phyloP scores from a whole-genome alignment of 306 rosid genomes.

The Prunus persica region Prunus_persica_NCBIv2 NC_034015.1:8463501-8464000 shows the following conservation, averaged over 20 bases:
- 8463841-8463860: slow-evolving; percentile 37
- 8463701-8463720: not conserved
- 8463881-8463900: slow-evolving; percentile 53
- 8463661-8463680: slow-evolving; percentile 45
- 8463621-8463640: slow-evolving; percentile 43
- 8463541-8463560: not conserved
- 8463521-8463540: slow-evolving; percentile 24
- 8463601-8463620: slow-evolving; percentile 2
- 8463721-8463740: not conserved
- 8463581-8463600: not conserved
- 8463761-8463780: slow-evolving; percentile 43
- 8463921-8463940: slow-evolving; percentile 58
- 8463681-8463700: not conserved
- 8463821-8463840: slow-evolving; percentile 43
- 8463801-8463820: slow-evolving; percentile 45
- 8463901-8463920: slow-evolving; percentile 39
- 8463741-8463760: slow-evolving; percentile 28
- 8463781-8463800: slow-evolving; percentile 36
- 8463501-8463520: not conserved
- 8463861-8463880: slow-evolving; percentile 47
- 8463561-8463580: not conserved
- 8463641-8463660: slow-evolving; percentile 61
- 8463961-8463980: slow-evolving; percentile 12
- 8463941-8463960: slow-evolving; percentile 47
- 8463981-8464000: slow-evolving; percentile 54